Conservation (phyloP, 2,329 filamentous ascomycete species). For the Verticillium alfalfae region DNA sequence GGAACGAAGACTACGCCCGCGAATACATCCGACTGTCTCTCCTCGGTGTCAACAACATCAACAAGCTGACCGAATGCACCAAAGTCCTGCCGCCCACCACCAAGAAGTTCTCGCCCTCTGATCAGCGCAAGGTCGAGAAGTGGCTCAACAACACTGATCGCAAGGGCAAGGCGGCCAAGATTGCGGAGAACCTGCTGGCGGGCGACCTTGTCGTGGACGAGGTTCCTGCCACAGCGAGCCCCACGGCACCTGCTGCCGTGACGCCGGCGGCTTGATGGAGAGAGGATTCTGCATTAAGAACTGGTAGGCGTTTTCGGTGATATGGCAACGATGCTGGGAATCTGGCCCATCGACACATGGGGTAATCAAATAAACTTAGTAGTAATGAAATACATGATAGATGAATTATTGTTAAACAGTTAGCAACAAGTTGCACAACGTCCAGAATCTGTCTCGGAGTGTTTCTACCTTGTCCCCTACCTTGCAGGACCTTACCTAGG, state of each 20-base stretch:
- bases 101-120: slow-evolving; percentile 5
- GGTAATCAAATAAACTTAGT: too few species aligned
- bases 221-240: background rate
- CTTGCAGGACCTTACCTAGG: too few species aligned
- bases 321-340: too few species aligned
- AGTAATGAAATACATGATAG: too few species aligned
- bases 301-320: background rate
- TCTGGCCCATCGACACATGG: too few species aligned
- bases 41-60: slow-evolving; percentile 53
- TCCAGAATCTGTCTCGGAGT: too few species aligned
- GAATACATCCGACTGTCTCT: slow-evolving; percentile 51
- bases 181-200: background rate
- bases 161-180: slow-evolving; percentile 10
- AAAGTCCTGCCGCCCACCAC: slow-evolving; percentile 36
- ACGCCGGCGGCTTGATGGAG: background rate
- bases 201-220: slow-evolving; percentile 8
- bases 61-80: slow-evolving; percentile 49
- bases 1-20: slow-evolving; percentile 43
- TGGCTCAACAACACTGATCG: slow-evolving; percentile 11
- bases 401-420: too few species aligned
- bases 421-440: too few species aligned
- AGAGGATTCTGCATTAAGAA: too few species aligned
- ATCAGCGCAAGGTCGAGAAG: slow-evolving; percentile 12
- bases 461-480: too few species aligned
- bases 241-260: background rate